Evolutionary conservation across 75 land plant species (phyloP), one percentile per base, ranked within the genome.

Genomic region (Gnetum montanum): DNA sequence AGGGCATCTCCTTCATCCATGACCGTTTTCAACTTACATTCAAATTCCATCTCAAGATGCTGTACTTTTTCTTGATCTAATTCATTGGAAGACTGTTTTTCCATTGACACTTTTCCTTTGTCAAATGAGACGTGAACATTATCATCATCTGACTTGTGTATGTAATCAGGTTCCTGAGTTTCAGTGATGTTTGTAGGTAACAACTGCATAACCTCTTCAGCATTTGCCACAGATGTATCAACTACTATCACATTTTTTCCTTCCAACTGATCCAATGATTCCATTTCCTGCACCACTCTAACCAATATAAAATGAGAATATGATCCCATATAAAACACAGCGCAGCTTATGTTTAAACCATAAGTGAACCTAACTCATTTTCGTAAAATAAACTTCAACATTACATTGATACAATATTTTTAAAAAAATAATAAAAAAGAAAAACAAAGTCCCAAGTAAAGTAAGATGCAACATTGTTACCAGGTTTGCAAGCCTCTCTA

Each of bases 231-330:
- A n/a, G n/a, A n/a, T n/a, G n/a, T n/a, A n/a, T n/a, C n/a, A 52
- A 52, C 20, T 26, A 29, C 23, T 52, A 43, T 52, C 29, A 43
- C 36, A 33, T 8, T 33, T 38, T 40, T 47, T 57, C 53, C 26
- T 8, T 30, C 61, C 57, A 38, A 50, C 67, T 34, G 25, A 34
- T 59, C 80, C 18, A 43, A 44, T 57, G 50, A 31, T 5, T 45
- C 46, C 30, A 47, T 71, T 47, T 74, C 81, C 86, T 83, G 86
- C 78, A 83, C 72, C 54, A 79, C 72, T 78, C 78, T 82, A 78
- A 37, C 79, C 67, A 82, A 68, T 71, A 78, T 49, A 56, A 70
- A 77, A 70, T 77, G 58, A 81, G 80, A 76, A 65, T 30, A 37
- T 61, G 51, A 71, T 67, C 63, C 65, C 59, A 63, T 53, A 63